Base-by-base conservation (phyloP, 176 grass and related monocot species). In the Ananas comosus region DNA sequence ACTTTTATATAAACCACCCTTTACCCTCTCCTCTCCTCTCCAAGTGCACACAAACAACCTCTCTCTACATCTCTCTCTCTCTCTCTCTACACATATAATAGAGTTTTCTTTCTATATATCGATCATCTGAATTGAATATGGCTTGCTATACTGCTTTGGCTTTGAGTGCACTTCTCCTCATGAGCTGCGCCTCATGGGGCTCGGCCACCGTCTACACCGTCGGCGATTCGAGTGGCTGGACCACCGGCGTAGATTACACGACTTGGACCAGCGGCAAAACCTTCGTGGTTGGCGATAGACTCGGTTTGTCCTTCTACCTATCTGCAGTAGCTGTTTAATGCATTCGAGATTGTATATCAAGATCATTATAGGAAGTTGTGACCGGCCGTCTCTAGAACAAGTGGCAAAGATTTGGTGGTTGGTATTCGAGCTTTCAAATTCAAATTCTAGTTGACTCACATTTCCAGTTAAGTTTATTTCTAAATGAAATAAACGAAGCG, bases 191-290 rank as follows among this genome's bases (percentile, higher is more conserved):
- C 51, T 21, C 81, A 18, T 58, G 48, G 48, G 78, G 50, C 12
- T 73, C 64, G 22, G 87, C 87, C n/a, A 77, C 81, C 8, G 76
- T 73, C 74, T 90, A 91, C 79, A 91, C 84, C 57, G 84, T 96
- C 61, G 91, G 91, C 22, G 91, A 83, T 67, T 14, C 84, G 48
- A 85, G 82, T 28, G 91, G 91, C 51, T 96, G 91, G 91, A 58
- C 81, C 2, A 83, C 80, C 69, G 74, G 84, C 1, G 48, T 49
- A 12, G 91, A 91, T 33, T 96, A 96, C 81, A 65, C 79, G 68
- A 96, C 73, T 53, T 96, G 91, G 91, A 51, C 84, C 64, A 85
- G 70, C 53, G 79, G 54, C 69, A 96, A 96, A 80, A 66, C 72
- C 6, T 51, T 96, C 53, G 28, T 11, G 27, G 48, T 67, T 13